phyloP scores from a whole-genome alignment of 2,329 filamentous ascomycete genomes.

The Xenoacremonium recifei region DNA sequence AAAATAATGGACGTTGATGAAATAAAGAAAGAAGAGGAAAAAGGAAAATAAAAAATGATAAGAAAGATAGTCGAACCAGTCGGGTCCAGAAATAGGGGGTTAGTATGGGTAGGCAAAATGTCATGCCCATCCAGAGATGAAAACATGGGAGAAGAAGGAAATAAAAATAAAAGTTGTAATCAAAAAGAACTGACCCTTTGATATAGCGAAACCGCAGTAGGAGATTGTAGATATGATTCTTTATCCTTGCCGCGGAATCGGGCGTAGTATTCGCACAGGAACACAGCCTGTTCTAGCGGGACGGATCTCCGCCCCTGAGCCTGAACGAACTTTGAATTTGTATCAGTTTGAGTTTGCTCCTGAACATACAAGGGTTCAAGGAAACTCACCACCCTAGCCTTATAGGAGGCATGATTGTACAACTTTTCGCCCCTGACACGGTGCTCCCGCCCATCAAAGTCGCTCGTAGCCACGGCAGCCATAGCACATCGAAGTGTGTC shows the following conservation, averaged over 20 bases:
- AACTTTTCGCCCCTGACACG: conserved; percentile 49
- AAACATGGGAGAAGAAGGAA: conserved; percentile 14
- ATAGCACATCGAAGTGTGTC: conserved; percentile 52
- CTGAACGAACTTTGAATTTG: conserved; percentile 35
- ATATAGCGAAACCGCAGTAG: conserved; percentile 49
- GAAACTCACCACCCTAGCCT: conserved; percentile 50
- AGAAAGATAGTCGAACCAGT: conserved; percentile 29
- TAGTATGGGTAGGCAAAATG: conserved; percentile 1
- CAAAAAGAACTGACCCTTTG: conserved; percentile 48
- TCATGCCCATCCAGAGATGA: conserved; percentile 14
- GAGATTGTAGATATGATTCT: conserved; percentile 46
- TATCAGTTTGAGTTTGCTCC: conserved; percentile 13
- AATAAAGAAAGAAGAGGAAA: conserved; percentile 23
- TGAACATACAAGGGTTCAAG: no score
- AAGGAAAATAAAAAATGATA: conserved; percentile 21
- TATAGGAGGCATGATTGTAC: conserved; percentile 51
- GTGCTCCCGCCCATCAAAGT: conserved; percentile 46
- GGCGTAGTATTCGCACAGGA: conserved; percentile 55
- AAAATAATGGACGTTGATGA: conserved; percentile 4
- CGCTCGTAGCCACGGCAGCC: conserved; percentile 57
- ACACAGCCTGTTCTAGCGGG: conserved; percentile 51
- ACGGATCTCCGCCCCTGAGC: conserved; percentile 44
- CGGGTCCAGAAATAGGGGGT: background rate
- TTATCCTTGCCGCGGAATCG: conserved; percentile 52
- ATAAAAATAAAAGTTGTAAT: conserved; percentile 7